These are phyloP conservation scores for Aspergillus bombycis DNA, from an alignment of 2,329 filamentous ascomycete species.

Conservation along the genomic window DNA sequence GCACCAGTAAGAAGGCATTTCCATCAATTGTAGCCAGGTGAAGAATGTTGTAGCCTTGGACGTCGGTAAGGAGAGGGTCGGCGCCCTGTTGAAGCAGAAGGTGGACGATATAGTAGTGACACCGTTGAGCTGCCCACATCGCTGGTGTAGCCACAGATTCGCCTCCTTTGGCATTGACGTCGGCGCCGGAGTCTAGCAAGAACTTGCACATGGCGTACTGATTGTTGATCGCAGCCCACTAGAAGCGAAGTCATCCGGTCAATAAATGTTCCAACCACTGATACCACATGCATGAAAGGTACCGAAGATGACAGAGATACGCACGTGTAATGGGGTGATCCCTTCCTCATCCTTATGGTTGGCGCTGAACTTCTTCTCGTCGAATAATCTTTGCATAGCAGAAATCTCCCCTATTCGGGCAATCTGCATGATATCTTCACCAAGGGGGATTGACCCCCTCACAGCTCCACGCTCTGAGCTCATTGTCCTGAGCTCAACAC, in stretches of 20 bases:
- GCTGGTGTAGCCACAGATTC: conserved; percentile 92
- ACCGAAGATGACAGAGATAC: conserved; percentile 33
- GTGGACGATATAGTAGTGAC: conserved; percentile 95
- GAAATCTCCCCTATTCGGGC: conserved; percentile 83
- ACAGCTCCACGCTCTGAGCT: conserved; percentile 31
- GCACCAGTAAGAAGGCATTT: conserved; percentile 84
- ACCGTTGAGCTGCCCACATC: conserved; percentile 95
- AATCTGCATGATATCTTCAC: conserved; percentile 93
- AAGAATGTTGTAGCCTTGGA: conserved; percentile 96
- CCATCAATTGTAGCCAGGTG: conserved; percentile 97
- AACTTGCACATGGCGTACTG: conserved; percentile 97
- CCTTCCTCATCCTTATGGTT: conserved; percentile 86
- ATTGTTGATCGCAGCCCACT: conserved; percentile 99
- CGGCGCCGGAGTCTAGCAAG: conserved; percentile 80
- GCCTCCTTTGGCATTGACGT: conserved; percentile 93
- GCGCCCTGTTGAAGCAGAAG: conserved; percentile 88
- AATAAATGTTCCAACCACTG: conserved; percentile 1
- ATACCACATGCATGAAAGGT: neutral
- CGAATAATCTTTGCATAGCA: conserved; percentile 87
- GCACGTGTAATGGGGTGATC: conserved; percentile 92
- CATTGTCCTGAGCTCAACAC: conserved; percentile 46
- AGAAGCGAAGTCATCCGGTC: conserved; percentile 22
- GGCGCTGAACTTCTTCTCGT: conserved; percentile 77
- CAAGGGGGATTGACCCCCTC: conserved; percentile 45
- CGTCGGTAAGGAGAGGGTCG: conserved; percentile 87